Percentiles rank a stretch among this genome's conserved stretches.
These are phyloP conservation scores for Calonectria hawksworthii DNA, from an alignment of 2,329 filamentous ascomycete species.

Conservation along the genomic window DNA sequence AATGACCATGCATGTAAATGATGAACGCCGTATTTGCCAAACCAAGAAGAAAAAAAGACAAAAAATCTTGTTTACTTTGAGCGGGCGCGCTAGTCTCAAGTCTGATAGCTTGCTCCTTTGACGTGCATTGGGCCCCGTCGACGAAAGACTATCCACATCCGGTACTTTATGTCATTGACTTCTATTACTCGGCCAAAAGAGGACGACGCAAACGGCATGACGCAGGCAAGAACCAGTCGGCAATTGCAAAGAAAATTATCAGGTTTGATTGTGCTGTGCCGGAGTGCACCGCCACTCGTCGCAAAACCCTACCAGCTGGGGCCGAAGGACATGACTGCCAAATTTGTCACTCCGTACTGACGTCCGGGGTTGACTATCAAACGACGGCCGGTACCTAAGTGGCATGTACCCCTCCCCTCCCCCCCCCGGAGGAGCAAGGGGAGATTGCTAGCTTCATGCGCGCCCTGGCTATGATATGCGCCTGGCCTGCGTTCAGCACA, in stretches of 20 bases:
- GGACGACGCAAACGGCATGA: background rate
- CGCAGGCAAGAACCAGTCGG: background rate
- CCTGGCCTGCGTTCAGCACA: background rate
- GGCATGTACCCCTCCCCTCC: slow-evolving; percentile 10
- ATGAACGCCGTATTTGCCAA: background rate
- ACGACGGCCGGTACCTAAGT: slow-evolving; percentile 19
- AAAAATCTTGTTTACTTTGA: slow-evolving; percentile 12
- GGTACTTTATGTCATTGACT: background rate
- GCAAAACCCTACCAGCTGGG: slow-evolving; percentile 4
- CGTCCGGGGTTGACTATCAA: slow-evolving; percentile 11
- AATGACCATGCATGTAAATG: background rate
- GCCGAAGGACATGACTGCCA: slow-evolving; percentile 1
- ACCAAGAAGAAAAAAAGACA: background rate
- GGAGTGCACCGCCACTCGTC: background rate
- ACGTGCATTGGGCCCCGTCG: slow-evolving; percentile 3
- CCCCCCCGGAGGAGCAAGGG: slow-evolving; percentile 8
- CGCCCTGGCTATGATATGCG: slow-evolving; percentile 8
- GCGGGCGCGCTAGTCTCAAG: slow-evolving; percentile 9
- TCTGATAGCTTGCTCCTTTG: slow-evolving; percentile 12
- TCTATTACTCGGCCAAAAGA: background rate
- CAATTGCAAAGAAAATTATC: background rate
- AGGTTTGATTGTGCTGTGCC: background rate
- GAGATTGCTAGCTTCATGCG: slow-evolving; percentile 32
- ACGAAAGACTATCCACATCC: background rate
- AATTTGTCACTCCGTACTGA: background rate